Evolutionary conservation across 2,329 filamentous ascomycete species (phyloP).

Genomic region (Pseudogymnoascus sp.): DNA sequence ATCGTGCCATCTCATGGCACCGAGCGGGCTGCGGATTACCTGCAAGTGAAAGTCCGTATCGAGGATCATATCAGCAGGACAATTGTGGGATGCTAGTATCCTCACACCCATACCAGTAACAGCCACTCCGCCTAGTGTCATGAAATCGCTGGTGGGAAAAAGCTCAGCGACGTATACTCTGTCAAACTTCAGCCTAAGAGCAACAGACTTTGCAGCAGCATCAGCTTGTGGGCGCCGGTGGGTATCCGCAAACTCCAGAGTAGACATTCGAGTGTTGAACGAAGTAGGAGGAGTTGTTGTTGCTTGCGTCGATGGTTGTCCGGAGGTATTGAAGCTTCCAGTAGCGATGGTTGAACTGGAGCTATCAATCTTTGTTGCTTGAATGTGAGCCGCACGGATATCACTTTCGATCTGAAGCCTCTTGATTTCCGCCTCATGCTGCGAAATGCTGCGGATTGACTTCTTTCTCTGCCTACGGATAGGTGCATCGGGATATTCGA

Average conservation of each 20-base stretch:
- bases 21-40: not conserved
- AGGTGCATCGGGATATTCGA: not conserved
- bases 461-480: not conserved
- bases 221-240: not conserved
- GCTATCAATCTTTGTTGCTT: not conserved
- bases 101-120: not conserved
- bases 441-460: not conserved
- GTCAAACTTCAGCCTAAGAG: not conserved
- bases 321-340: not conserved
- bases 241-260: not conserved
- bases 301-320: not conserved
- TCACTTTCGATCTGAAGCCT: not conserved
- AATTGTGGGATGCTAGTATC: not conserved
- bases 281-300: not conserved
- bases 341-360: not conserved
- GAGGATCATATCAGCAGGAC: not conserved
- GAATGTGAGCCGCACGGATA: not conserved
- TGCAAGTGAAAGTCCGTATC: not conserved
- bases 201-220: not conserved
- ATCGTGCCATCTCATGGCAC: not conserved
- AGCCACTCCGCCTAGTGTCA: not conserved
- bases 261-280: not conserved
- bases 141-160: not conserved
- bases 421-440: not conserved
- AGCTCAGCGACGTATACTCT: not conserved